A percentile compares a stretch with the other conserved stretches of the same genome.
Conservation (phyloP, 257 asterid species). For the Thymus mandschuricus region DNA sequence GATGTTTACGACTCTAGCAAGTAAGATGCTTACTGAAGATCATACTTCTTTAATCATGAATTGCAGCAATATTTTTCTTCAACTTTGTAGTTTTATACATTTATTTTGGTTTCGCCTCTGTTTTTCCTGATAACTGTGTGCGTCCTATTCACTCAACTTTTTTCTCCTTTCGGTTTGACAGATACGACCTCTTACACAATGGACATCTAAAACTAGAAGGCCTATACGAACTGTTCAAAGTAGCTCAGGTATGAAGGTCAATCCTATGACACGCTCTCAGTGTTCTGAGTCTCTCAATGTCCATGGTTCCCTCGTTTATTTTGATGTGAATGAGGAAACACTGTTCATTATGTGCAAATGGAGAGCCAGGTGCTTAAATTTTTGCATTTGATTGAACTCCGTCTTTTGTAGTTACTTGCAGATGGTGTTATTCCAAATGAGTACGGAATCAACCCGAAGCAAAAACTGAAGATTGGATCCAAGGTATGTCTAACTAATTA, state of each 20-base stretch:
- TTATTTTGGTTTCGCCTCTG: too few species aligned
- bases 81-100: too few species aligned
- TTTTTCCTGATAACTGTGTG: too few species aligned
- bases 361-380: neutral
- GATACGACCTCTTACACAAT: constrained; percentile 97
- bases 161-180: constrained; percentile 35
- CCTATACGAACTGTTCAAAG: constrained; percentile 79
- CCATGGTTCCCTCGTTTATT: neutral
- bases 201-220: constrained; percentile 84
- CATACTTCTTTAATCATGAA: neutral
- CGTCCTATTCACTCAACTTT: too few species aligned
- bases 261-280: neutral
- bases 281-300: too few species aligned
- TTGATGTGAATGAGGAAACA: neutral
- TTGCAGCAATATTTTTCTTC: constrained; percentile 1
- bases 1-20: constrained; percentile 99
- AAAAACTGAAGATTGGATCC: constrained; percentile 89
- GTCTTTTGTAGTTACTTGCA: constrained; percentile 73
- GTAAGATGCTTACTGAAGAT: constrained; percentile 49
- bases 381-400: constrained; percentile 7
- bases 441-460: constrained; percentile 90
- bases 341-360: neutral
- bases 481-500: constrained; percentile 49
- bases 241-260: constrained; percentile 79
- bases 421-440: constrained; percentile 98